Percentiles rank a stretch among this genome's conserved stretches.
Conservation (phyloP, 768 basidiomycete species). For the Mycena galopus region DNA sequence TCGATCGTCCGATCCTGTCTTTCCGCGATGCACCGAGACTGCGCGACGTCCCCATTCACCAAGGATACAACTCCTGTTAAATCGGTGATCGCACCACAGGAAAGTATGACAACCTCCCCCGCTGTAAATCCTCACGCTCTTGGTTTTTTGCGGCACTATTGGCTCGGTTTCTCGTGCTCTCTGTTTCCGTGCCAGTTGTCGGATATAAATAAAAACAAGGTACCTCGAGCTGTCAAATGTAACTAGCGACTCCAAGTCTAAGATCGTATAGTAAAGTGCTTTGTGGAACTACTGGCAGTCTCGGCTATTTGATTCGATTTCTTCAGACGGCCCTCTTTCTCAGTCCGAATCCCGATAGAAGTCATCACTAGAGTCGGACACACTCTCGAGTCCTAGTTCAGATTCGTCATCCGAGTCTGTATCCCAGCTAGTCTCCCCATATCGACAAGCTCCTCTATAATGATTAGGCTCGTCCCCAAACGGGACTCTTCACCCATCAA, state of each 20-base stretch:
- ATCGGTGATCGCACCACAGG: no score
- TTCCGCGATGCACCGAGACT: background rate
- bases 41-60: background rate
- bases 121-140: background rate
- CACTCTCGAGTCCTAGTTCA: background rate
- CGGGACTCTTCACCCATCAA: background rate
- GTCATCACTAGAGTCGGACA: slow-evolving; percentile 6
- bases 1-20: background rate
- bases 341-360: no score
- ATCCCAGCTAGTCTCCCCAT: background rate
- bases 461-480: background rate
- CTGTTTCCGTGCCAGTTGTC: no score
- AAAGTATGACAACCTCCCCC: background rate
- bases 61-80: background rate
- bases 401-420: background rate
- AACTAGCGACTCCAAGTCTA: no score
- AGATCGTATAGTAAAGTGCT: no score
- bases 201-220: no score
- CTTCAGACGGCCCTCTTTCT: no score
- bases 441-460: slow-evolving; percentile 2
- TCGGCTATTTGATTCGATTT: no score
- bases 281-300: no score
- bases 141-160: no score
- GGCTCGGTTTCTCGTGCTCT: no score
- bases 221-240: no score